Conservation (phyloP, 2,329 filamentous ascomycete genomes). For the Huntiella bhutanensis region DNA sequence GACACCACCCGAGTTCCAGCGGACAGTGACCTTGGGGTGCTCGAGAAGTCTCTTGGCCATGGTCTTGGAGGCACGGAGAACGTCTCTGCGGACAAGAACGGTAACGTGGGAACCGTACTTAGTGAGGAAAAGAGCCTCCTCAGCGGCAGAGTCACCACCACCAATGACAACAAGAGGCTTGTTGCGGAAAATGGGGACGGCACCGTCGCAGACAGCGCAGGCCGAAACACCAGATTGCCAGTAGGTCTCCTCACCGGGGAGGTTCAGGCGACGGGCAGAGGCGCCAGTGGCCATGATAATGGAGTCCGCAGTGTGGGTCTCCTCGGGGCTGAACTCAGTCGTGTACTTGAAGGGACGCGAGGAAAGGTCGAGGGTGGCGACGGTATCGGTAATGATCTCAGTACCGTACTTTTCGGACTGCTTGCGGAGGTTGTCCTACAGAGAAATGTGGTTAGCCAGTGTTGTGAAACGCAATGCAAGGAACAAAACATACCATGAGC, state of each 20-base stretch:
- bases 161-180: constrained; percentile 92
- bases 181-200: constrained; percentile 91
- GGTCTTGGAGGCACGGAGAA: constrained; percentile 71
- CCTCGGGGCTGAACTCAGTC: constrained; percentile 70
- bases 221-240: constrained; percentile 96
- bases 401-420: constrained; percentile 90
- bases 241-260: constrained; percentile 81
- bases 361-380: constrained; percentile 71
- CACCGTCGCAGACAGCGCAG: constrained; percentile 93
- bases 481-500: constrained; percentile 47
- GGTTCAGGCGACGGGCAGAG: constrained; percentile 64
- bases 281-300: constrained; percentile 92
- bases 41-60: constrained; percentile 73
- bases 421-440: constrained; percentile 66
- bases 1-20: constrained; percentile 62
- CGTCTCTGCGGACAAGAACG: constrained; percentile 75
- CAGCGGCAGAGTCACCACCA: constrained; percentile 88
- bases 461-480: neutral
- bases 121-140: constrained; percentile 92
- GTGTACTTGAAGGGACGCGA: constrained; percentile 78
- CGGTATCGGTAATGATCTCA: constrained; percentile 80
- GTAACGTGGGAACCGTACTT: constrained; percentile 95
- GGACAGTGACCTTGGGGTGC: constrained; percentile 79
- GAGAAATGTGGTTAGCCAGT: neutral
- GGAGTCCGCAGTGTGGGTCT: constrained; percentile 73